Evolutionary conservation across 352 stramenopile species (phyloP).

Genomic region (Phytophthora pisi): DNA sequence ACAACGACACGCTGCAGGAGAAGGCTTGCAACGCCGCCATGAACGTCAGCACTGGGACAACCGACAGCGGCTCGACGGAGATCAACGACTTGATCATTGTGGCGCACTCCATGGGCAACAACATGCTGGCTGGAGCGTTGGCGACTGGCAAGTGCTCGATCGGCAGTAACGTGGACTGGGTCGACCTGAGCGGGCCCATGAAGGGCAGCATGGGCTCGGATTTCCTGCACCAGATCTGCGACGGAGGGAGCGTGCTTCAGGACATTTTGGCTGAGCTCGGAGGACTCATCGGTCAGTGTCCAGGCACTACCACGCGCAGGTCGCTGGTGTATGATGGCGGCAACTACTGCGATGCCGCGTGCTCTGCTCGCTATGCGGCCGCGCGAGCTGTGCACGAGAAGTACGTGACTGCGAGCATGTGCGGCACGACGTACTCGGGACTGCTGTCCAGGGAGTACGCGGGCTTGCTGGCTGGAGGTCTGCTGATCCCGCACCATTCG

Average conservation of each 20-base stretch:
- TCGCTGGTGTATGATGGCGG: slow-evolving; percentile 51
- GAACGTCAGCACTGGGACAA: slow-evolving; percentile 32
- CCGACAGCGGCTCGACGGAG: slow-evolving; percentile 36
- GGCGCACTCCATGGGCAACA: slow-evolving; percentile 67
- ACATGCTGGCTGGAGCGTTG: slow-evolving; percentile 54
- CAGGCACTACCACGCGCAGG: slow-evolving; percentile 34
- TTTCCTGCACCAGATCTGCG: slow-evolving; percentile 48
- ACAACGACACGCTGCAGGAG: slow-evolving; percentile 49
- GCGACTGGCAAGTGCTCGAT: slow-evolving; percentile 53
- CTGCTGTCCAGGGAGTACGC: slow-evolving; percentile 48
- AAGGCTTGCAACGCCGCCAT: slow-evolving; percentile 46
- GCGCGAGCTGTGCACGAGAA: slow-evolving; percentile 40
- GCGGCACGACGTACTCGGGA: slow-evolving; percentile 47
- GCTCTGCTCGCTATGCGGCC: slow-evolving; percentile 38
- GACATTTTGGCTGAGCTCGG: slow-evolving; percentile 31
- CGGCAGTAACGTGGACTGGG: slow-evolving; percentile 39
- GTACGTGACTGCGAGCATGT: slow-evolving; percentile 49
- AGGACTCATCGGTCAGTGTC: slow-evolving; percentile 49
- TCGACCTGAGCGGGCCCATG: slow-evolving; percentile 49
- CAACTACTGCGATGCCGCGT: slow-evolving; percentile 31
- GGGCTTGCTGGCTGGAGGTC: slow-evolving; percentile 37
- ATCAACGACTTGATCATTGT: slow-evolving; percentile 62
- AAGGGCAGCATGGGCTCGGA: slow-evolving; percentile 60
- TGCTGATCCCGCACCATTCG: slow-evolving; percentile 54
- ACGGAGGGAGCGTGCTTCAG: slow-evolving; percentile 31